phyloP scores from a whole-genome alignment of 1,139 yeast species.

The Pichia kudriavzevii region DNA sequence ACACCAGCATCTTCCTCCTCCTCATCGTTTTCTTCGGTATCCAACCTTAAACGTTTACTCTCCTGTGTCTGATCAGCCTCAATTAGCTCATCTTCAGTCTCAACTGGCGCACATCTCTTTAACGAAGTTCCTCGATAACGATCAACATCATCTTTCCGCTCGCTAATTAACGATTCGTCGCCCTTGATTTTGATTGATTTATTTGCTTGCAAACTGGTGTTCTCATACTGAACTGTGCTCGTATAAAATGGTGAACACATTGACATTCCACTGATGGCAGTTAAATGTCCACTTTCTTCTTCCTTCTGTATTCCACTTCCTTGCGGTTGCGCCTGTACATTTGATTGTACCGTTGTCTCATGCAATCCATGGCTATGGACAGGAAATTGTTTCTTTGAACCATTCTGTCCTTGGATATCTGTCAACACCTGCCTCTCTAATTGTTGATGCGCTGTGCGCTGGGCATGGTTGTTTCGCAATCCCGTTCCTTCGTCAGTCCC shows the following conservation, averaged over 20 bases:
- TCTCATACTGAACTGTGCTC: constrained; percentile 5
- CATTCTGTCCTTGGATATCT: constrained; percentile 3
- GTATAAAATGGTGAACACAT: constrained; percentile 15
- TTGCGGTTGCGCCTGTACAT: too few relatives aligned
- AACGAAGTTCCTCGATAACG: constrained; percentile 38
- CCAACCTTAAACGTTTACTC: constrained; percentile 29
- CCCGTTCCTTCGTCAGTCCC: not conserved
- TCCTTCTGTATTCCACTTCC: too few relatives aligned
- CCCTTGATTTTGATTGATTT: constrained; percentile 6
- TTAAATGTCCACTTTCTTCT: too few relatives aligned
- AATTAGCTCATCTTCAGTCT: constrained; percentile 19
- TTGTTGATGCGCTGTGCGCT: not conserved
- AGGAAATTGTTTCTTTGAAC: too few relatives aligned
- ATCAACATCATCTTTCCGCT: constrained; percentile 11
- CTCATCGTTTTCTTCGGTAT: constrained; percentile 8
- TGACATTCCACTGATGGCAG: constrained; percentile 10
- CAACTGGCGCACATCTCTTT: constrained; percentile 51
- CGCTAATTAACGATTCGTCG: constrained; percentile 4
- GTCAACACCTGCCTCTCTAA: constrained; percentile 8
- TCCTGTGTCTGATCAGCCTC: constrained; percentile 20
- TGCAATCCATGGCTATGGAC: constrained; percentile 16
- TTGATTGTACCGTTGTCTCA: too few relatives aligned
- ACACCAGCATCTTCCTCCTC: not conserved
- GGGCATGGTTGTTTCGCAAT: not conserved
- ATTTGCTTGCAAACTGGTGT: constrained; percentile 1